Percentiles rank a stretch among this genome's conserved stretches.
Evolutionary conservation across 2,329 filamentous ascomycete species (phyloP).

Genomic region (Diplocarpon mali): DNA sequence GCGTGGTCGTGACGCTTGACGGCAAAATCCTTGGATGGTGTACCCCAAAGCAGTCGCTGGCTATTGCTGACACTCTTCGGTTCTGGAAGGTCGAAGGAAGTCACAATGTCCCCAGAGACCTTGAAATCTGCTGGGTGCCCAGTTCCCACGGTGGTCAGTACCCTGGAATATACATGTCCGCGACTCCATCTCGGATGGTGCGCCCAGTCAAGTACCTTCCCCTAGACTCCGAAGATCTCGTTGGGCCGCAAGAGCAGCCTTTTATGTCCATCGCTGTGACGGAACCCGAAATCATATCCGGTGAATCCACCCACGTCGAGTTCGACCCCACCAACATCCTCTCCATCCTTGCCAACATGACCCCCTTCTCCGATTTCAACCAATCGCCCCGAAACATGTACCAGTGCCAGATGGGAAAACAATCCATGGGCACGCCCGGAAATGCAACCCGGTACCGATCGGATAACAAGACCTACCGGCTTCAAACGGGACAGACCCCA

Average conservation of each 20-base stretch:
- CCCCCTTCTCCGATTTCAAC: constrained; percentile 97
- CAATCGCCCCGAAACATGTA: constrained; percentile 99
- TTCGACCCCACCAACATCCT: constrained; percentile 92
- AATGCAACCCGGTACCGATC: constrained; percentile 77
- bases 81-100: constrained; percentile 92
- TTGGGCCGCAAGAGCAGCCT: constrained; percentile 90
- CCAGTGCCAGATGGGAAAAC: constrained; percentile 98
- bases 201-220: constrained; percentile 87
- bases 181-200: constrained; percentile 74
- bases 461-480: constrained; percentile 91
- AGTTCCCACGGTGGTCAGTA: constrained; percentile 87
- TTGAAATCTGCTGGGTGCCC: constrained; percentile 89
- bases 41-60: constrained; percentile 67
- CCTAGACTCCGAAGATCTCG: constrained; percentile 72
- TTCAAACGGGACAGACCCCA: constrained; percentile 93
- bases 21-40: constrained; percentile 87
- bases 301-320: constrained; percentile 86
- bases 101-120: constrained; percentile 66
- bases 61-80: constrained; percentile 75
- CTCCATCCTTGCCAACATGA: constrained; percentile 97
- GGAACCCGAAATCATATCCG: constrained; percentile 78
- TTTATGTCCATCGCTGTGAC: constrained; percentile 96
- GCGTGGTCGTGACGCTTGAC: constrained; percentile 81
- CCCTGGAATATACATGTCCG: constrained; percentile 89
- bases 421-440: constrained; percentile 95